These are phyloP conservation scores for Metrosideros polymorpha DNA, from an alignment of 441 rosid genomes.

Conservation along the genomic window DNA sequence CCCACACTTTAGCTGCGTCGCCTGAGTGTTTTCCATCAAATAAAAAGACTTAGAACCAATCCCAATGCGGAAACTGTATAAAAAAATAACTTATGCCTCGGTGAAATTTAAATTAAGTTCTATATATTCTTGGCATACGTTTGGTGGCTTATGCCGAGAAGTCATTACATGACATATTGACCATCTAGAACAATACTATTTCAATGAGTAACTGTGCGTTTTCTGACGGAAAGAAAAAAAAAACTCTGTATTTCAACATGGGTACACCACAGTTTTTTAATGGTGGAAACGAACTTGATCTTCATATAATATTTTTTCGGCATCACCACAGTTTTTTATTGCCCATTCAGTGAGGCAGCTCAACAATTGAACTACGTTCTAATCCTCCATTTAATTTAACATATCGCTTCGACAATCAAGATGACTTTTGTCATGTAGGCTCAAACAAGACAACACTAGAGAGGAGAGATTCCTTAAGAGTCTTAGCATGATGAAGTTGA, in stretches of 20 bases:
- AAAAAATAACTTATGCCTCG: neutral
- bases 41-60: neutral
- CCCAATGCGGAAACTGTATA: neutral
- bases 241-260: neutral
- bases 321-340: neutral
- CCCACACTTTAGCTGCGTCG: conserved; percentile 55
- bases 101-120: neutral
- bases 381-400: neutral
- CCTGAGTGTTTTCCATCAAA: conserved; percentile 19
- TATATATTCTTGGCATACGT: neutral
- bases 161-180: neutral
- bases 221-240: too few relatives aligned
- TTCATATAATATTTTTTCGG: neutral
- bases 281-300: neutral
- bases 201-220: neutral
- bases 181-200: neutral
- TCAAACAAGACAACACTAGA: neutral
- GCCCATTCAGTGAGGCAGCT: neutral
- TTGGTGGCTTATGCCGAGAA: neutral
- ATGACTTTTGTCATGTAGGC: neutral
- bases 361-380: neutral
- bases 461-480: neutral
- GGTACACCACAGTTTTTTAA: neutral
- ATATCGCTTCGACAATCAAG: neutral
- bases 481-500: neutral